Evolutionary conservation across 1,139 yeast species (phyloP).

Genomic region (Pichia inconspicua): DNA sequence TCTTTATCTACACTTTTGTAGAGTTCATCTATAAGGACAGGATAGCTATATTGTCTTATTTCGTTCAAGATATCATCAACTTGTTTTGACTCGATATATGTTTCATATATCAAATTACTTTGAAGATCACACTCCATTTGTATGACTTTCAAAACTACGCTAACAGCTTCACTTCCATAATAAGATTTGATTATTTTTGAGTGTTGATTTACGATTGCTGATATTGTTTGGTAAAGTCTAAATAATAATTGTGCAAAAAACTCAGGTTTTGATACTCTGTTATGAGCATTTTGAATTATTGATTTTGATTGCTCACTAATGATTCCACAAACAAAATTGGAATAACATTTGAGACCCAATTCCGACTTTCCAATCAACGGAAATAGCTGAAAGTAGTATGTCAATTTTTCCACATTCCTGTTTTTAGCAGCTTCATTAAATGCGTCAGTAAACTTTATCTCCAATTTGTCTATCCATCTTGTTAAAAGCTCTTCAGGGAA

Average conservation of each 20-base stretch:
- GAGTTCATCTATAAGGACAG: slow-evolving; percentile 32
- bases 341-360: slow-evolving; percentile 71
- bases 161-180: slow-evolving; percentile 62
- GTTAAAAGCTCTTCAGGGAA: slow-evolving; percentile 53
- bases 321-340: slow-evolving; percentile 77
- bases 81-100: slow-evolving; percentile 69
- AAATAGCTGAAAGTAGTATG: slow-evolving; percentile 75
- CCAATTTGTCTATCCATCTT: slow-evolving; percentile 53
- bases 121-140: slow-evolving; percentile 89
- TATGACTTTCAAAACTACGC: slow-evolving; percentile 59
- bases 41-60: slow-evolving; percentile 51
- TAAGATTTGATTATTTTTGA: slow-evolving; percentile 66
- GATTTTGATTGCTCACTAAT: slow-evolving; percentile 71
- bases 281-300: slow-evolving; percentile 38
- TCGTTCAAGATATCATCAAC: slow-evolving; percentile 51
- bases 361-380: slow-evolving; percentile 74
- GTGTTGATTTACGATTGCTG: slow-evolving; percentile 80
- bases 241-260: slow-evolving; percentile 63
- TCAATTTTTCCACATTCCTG: slow-evolving; percentile 61
- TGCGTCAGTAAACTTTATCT: slow-evolving; percentile 47
- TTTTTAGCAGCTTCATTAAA: slow-evolving; percentile 64
- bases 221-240: slow-evolving; percentile 75
- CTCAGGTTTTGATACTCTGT: slow-evolving; percentile 30
- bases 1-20: slow-evolving; percentile 11
- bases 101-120: slow-evolving; percentile 79